Evolutionary conservation across 257 asterid genomes (phyloP).

Genomic region (Plantago elongata): DNA sequence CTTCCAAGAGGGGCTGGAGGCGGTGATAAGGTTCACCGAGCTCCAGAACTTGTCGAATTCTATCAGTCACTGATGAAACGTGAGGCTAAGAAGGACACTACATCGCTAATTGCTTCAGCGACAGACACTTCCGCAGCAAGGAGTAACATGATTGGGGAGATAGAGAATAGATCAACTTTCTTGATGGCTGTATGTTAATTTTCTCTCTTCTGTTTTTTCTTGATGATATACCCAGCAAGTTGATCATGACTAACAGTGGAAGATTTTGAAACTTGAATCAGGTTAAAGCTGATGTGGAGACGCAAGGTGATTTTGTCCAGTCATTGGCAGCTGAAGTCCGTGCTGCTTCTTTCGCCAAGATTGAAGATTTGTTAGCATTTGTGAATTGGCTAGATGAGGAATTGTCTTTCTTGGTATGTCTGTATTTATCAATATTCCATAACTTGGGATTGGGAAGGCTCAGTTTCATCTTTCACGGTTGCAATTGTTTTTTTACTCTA

Average conservation of each 20-base stretch:
- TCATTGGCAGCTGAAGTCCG: conserved; percentile 91
- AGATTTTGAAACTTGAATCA: conserved; percentile 30
- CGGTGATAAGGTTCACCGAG: conserved; percentile 87
- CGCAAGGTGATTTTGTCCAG: conserved; percentile 90
- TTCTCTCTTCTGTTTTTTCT: neutral
- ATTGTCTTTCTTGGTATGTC: conserved; percentile 73
- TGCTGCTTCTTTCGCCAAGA: conserved; percentile 57
- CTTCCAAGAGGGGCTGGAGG: conserved; percentile 50
- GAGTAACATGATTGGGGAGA: conserved; percentile 96
- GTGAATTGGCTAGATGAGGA: conserved; percentile 99
- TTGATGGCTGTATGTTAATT: conserved; percentile 69
- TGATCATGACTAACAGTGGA: conserved; percentile 19
- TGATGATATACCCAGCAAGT: conserved; percentile 4
- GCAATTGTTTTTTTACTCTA: no score
- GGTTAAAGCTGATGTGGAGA: conserved; percentile 98
- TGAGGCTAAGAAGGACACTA: conserved; percentile 78
- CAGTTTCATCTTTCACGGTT: no score
- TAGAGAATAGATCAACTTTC: conserved; percentile 86
- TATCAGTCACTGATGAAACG: conserved; percentile 92
- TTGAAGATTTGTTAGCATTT: conserved; percentile 75
- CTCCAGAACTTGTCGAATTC: conserved; percentile 95
- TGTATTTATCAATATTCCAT: neutral
- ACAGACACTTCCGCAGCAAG: conserved; percentile 72
- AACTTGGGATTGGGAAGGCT: neutral
- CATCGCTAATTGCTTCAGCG: conserved; percentile 54